phyloP scores from a whole-genome alignment of 177 flowering plant genomes.

The Telopea speciosissima region DNA sequence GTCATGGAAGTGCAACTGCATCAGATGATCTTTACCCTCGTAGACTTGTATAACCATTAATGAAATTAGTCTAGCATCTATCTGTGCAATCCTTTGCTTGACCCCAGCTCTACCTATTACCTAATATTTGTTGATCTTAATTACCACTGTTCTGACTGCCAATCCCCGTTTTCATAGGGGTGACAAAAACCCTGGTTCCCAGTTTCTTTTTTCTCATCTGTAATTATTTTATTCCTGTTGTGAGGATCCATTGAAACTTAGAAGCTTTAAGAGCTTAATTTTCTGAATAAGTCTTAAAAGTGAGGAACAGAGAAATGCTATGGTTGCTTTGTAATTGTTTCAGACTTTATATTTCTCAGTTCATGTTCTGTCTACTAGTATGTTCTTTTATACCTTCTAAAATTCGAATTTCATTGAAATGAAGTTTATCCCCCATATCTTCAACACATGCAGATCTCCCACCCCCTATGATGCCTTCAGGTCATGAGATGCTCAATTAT shows the following conservation, averaged over 20 bases:
- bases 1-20: too few relatives aligned
- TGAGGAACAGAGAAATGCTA: background rate
- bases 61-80: too few relatives aligned
- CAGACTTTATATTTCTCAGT: background rate
- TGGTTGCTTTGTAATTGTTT: background rate
- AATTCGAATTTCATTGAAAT: too few relatives aligned
- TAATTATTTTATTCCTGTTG: background rate
- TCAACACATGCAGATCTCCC: conserved; percentile 31
- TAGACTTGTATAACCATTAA: too few relatives aligned
- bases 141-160: too few relatives aligned
- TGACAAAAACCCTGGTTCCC: too few relatives aligned
- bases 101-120: too few relatives aligned
- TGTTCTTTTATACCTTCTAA: background rate
- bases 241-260: background rate
- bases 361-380: background rate
- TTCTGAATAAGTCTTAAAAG: background rate
- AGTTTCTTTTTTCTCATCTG: too few relatives aligned
- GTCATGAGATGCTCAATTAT: conserved; percentile 41
- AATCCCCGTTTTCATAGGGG: too few relatives aligned
- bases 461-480: conserved; percentile 29
- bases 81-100: too few relatives aligned
- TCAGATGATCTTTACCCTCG: too few relatives aligned
- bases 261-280: background rate
- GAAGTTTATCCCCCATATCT: background rate
- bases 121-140: too few relatives aligned